These are phyloP conservation scores for Ceratocystis papillata DNA, from an alignment of 2,329 filamentous ascomycete species.

Conservation along the genomic window DNA sequence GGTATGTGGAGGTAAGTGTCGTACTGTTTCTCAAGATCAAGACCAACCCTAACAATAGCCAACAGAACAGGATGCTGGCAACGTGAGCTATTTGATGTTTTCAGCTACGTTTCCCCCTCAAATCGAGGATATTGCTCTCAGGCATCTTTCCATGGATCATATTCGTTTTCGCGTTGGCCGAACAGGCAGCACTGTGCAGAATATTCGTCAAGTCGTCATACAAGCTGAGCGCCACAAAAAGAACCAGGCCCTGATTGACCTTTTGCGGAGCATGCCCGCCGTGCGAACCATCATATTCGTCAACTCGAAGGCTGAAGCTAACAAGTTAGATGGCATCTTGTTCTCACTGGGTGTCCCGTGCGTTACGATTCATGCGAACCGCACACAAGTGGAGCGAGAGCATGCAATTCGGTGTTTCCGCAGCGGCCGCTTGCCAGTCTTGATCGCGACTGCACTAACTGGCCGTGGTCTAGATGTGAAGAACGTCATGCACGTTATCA, in stretches of 20 bases:
- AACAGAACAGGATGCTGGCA: slow-evolving; percentile 62
- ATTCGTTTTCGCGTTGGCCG: slow-evolving; percentile 79
- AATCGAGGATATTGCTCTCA: slow-evolving; percentile 63
- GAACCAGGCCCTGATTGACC: slow-evolving; percentile 57
- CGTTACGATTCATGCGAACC: slow-evolving; percentile 78
- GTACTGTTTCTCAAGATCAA: neutral
- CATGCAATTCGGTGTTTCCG: slow-evolving; percentile 83
- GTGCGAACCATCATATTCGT: slow-evolving; percentile 81
- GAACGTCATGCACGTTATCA: slow-evolving; percentile 84
- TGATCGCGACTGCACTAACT: slow-evolving; percentile 77
- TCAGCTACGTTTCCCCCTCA: slow-evolving; percentile 85
- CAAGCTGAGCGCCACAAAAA: slow-evolving; percentile 57
- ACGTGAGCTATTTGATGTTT: slow-evolving; percentile 67
- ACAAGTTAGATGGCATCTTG: slow-evolving; percentile 77
- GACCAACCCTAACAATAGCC: neutral
- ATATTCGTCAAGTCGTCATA: slow-evolving; percentile 70
- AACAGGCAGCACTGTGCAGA: slow-evolving; percentile 67
- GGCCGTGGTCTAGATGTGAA: slow-evolving; percentile 82
- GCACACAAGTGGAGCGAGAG: slow-evolving; percentile 83
- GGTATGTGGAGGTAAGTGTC: slow-evolving; percentile 27
- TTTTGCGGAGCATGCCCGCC: slow-evolving; percentile 59
- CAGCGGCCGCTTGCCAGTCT: slow-evolving; percentile 59
- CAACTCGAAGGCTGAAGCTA: slow-evolving; percentile 66
- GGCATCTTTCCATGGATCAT: slow-evolving; percentile 62
- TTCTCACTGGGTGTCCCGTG: slow-evolving; percentile 70